Conservation (phyloP, 306 rosid genomes). For the Trifolium dubium region DNA sequence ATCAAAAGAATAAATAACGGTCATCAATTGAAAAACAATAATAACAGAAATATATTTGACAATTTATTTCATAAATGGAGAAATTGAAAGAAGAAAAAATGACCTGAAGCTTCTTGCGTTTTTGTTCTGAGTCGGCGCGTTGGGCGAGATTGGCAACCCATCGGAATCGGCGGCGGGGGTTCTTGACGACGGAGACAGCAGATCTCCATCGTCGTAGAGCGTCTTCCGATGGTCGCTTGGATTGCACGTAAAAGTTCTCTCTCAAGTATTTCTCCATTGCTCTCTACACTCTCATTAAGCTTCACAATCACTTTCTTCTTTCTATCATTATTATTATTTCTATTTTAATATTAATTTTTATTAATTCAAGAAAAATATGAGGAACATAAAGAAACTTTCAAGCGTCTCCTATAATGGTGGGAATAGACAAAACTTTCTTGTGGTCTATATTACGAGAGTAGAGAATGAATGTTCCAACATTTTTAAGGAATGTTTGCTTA, state of each 20-base stretch:
- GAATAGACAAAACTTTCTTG: slow-evolving; percentile 4
- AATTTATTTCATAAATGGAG: neutral
- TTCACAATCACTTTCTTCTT: slow-evolving; percentile 31
- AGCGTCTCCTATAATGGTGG: slow-evolving; percentile 34
- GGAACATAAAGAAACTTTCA: slow-evolving; percentile 39
- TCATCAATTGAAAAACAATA: no score
- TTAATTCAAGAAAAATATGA: neutral
- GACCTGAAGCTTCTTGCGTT: slow-evolving; percentile 75
- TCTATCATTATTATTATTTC: neutral
- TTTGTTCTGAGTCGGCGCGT: slow-evolving; percentile 66
- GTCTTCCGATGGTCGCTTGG: slow-evolving; percentile 64
- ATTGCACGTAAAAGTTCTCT: slow-evolving; percentile 64
- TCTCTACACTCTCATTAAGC: neutral
- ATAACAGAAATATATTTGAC: neutral
- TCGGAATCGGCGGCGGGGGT: slow-evolving; percentile 90
- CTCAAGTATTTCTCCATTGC: slow-evolving; percentile 73
- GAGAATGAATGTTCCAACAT: neutral
- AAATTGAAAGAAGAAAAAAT: neutral
- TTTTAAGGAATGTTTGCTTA: no score
- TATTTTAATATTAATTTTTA: neutral
- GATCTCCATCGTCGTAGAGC: slow-evolving; percentile 81
- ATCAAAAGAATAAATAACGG: neutral
- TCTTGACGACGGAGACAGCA: slow-evolving; percentile 83
- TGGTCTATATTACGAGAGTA: neutral
- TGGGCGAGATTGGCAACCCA: slow-evolving; percentile 90